These are phyloP conservation scores for bread wheat (Triticum aestivum) DNA, from an alignment of 176 grass and related monocot species.

Conservation along the genomic window DNA sequence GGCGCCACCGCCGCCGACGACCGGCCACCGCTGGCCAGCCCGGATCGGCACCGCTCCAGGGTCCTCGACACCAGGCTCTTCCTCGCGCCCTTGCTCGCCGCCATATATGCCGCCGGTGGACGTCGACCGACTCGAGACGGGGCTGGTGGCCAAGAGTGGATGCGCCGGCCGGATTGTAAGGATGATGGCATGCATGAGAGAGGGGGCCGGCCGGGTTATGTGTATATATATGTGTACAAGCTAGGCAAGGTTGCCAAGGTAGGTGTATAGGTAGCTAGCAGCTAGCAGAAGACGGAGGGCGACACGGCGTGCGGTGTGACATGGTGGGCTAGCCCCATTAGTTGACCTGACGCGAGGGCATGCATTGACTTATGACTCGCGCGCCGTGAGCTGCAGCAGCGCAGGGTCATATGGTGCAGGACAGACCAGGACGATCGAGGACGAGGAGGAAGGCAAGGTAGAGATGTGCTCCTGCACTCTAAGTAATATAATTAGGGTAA, in stretches of 20 bases:
- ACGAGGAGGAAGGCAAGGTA: not conserved
- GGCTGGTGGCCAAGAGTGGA: too few relatives aligned
- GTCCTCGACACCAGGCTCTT: conserved; percentile 56
- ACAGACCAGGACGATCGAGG: not conserved
- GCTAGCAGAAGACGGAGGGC: conserved; percentile 12
- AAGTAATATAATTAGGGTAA: not conserved
- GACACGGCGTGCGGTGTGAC: not conserved
- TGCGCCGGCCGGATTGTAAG: not conserved
- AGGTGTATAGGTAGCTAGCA: not conserved
- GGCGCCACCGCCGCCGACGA: conserved; percentile 18
- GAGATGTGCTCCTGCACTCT: not conserved
- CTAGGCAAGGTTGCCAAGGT: not conserved
- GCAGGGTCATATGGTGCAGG: conserved; percentile 1
- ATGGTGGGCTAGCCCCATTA: not conserved
- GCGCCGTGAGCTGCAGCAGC: not conserved
- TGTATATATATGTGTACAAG: not conserved
- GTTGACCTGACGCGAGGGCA: not conserved
- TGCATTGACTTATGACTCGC: not conserved
- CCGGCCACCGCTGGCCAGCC: not conserved
- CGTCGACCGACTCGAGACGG: not conserved
- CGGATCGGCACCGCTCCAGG: conserved; percentile 54
- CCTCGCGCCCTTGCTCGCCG: conserved; percentile 24
- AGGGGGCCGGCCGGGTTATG: not conserved
- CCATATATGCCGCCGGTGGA: conserved; percentile 4
- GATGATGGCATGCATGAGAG: not conserved